Base-by-base conservation (phyloP, 2,329 filamentous ascomycete species). In the Cytospora schulzeri region DNA sequence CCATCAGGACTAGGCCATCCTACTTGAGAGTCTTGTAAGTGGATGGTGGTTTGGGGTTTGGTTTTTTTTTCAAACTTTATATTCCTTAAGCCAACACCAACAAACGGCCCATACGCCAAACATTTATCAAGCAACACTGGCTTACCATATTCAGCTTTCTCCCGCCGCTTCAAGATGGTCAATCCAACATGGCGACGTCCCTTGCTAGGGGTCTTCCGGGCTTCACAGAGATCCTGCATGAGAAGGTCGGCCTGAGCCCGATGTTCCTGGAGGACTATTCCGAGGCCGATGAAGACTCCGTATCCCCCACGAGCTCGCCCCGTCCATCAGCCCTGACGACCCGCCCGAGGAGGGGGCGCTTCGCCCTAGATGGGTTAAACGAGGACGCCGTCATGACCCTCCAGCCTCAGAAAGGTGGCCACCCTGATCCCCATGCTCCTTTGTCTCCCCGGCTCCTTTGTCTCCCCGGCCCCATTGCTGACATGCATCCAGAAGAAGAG, bases 21-120 rank as follows among this genome's bases (percentile, higher is more conserved):
- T 59, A 58, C 28, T 51, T 67, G 51, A 65, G 60, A 19, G 33
- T 67, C n/a, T 67, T 67, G 65, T 67, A 53, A 65, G 65, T 58
- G 6, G 26, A 33, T 17, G 6, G 17, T n/a, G n/a, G n/a, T n/a
- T n/a, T n/a, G n/a, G n/a, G n/a, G n/a, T n/a, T n/a, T n/a, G n/a
- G n/a, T n/a, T n/a, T 31, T 22, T 4, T 15, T 7, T 22, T 3
- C 11, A 1, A 22, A 4, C 9, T 2, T 29, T 48, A 12, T 9
- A 6, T 22, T 24, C 2, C 7, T 48, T 48, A n/a, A 48, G 45
- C 45, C 45, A 48, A 48, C 45, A 48, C 45, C 45, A 48, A 24
- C n/a, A 24, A 24, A 22, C 11, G 45, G 45, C 45, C 45, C 45
- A 48, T 48, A 48, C 45, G 45, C n/a, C 7, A 15, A 12, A 2